Evolutionary conservation across 2,329 filamentous ascomycete species (phyloP).

Genomic region (Epichloe amarillans): DNA sequence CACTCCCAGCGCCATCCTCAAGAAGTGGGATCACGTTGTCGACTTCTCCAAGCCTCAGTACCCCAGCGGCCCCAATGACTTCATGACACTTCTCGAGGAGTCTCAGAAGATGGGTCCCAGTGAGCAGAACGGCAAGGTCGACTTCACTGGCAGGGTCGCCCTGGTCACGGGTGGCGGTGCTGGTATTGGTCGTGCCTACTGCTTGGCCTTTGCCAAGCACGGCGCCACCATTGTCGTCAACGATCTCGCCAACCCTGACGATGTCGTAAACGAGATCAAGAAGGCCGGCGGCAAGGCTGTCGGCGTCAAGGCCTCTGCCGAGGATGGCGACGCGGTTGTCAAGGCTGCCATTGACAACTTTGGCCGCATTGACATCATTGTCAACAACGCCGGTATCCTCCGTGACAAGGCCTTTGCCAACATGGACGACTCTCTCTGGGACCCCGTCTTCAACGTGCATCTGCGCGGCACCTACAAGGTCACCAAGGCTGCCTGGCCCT

Average conservation of each 20-base stretch:
- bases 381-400: slow-evolving; percentile 98
- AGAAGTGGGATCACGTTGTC: slow-evolving; percentile 77
- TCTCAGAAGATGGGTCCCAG: slow-evolving; percentile 66
- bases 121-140: slow-evolving; percentile 57
- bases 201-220: slow-evolving; percentile 71
- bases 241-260: slow-evolving; percentile 84
- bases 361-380: slow-evolving; percentile 83
- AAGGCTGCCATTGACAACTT: slow-evolving; percentile 89
- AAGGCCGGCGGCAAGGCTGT: slow-evolving; percentile 79
- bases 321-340: slow-evolving; percentile 82
- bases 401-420: slow-evolving; percentile 96
- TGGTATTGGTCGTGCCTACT: slow-evolving; percentile 85
- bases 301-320: slow-evolving; percentile 84
- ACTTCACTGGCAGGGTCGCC: slow-evolving; percentile 75
- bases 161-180: slow-evolving; percentile 80
- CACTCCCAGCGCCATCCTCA: slow-evolving; percentile 75
- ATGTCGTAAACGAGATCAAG: slow-evolving; percentile 84
- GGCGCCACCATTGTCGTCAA: slow-evolving; percentile 86
- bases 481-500: slow-evolving; percentile 94
- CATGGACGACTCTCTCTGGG: slow-evolving; percentile 92
- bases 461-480: slow-evolving; percentile 91
- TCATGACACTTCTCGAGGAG: slow-evolving; percentile 72
- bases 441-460: slow-evolving; percentile 84
- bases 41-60: slow-evolving; percentile 74
- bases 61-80: slow-evolving; percentile 75